Evolutionary conservation across 139 green algal genomes (phyloP).

Genomic region (Dunaliella primolecta): DNA sequence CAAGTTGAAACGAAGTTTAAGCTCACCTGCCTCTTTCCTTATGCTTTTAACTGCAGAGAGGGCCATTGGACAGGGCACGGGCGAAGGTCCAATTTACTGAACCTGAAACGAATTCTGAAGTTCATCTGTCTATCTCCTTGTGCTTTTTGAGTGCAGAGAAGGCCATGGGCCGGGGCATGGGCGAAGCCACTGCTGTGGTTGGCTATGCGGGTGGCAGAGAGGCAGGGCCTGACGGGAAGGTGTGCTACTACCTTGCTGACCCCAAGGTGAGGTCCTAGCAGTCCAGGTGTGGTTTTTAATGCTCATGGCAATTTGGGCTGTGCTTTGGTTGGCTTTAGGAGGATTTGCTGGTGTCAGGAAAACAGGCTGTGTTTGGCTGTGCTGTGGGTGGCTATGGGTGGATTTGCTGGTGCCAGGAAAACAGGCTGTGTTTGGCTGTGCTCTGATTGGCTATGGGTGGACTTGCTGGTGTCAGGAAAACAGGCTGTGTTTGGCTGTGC

Average conservation of each 20-base stretch:
- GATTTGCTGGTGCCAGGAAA: conserved; percentile 53
- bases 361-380: no score
- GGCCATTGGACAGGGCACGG: neutral
- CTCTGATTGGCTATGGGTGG: no score
- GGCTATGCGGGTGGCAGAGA: conserved; percentile 58
- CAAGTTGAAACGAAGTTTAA: neutral
- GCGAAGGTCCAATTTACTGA: no score
- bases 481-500: no score
- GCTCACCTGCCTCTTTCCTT: neutral
- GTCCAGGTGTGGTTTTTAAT: no score
- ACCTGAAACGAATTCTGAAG: no score
- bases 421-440: no score
- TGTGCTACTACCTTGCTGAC: conserved; percentile 76
- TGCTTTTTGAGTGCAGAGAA: conserved; percentile 9
- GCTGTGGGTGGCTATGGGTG: conserved; percentile 65
- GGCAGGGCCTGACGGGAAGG: conserved; percentile 33
- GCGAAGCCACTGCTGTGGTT: conserved; percentile 51
- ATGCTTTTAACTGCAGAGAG: no score
- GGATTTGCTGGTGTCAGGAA: no score
- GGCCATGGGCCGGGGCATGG: conserved; percentile 40
- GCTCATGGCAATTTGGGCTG: no score
- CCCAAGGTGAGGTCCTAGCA: conserved; percentile 19
- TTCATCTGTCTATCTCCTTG: neutral
- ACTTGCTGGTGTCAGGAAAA: no score
- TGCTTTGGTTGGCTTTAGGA: no score